These are phyloP conservation scores for Lithospermum erythrorhizon DNA, from an alignment of 257 asterid genomes.

Conservation along the genomic window DNA sequence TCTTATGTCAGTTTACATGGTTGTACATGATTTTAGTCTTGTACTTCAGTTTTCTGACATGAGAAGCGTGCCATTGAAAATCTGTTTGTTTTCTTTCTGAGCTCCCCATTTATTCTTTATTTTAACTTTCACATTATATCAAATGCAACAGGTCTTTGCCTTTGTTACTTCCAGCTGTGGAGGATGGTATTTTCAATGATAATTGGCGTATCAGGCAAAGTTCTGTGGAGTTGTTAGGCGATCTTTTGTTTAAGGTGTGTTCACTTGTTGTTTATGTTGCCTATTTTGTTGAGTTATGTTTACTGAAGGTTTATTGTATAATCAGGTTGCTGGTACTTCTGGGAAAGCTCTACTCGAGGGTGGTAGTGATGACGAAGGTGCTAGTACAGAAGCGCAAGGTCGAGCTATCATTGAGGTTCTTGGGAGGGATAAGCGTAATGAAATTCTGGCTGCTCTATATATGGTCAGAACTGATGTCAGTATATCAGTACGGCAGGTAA, in stretches of 20 bases:
- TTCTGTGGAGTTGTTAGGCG: conserved; percentile 95
- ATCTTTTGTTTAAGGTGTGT: conserved; percentile 86
- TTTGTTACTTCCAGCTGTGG: conserved; percentile 94
- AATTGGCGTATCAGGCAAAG: conserved; percentile 99
- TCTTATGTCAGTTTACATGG: not conserved
- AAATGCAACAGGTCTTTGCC: conserved; percentile 65
- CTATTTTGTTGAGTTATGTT: conserved; percentile 8
- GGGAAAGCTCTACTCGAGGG: conserved; percentile 99
- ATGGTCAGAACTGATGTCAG: conserved; percentile 98
- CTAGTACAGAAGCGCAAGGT: conserved; percentile 99
- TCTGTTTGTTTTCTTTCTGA: not conserved
- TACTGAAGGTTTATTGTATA: conserved; percentile 7
- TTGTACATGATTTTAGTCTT: not conserved
- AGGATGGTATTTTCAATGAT: conserved; percentile 97
- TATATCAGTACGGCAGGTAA: conserved; percentile 94
- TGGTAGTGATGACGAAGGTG: conserved; percentile 99
- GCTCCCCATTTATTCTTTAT: conserved; percentile 4
- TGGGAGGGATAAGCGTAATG: conserved; percentile 93
- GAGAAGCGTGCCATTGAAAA: not conserved
- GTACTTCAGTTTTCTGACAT: not conserved
- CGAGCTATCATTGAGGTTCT: conserved; percentile 98
- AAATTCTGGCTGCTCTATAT: conserved; percentile 96
- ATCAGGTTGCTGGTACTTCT: conserved; percentile 98
- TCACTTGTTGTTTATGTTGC: conserved; percentile 5
- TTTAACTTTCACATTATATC: not conserved